A percentile compares a stretch with the other conserved stretches of the same genome.
Conservation (phyloP, 2,329 filamentous ascomycete genomes). For the Arthrobotrys conoides region DNA sequence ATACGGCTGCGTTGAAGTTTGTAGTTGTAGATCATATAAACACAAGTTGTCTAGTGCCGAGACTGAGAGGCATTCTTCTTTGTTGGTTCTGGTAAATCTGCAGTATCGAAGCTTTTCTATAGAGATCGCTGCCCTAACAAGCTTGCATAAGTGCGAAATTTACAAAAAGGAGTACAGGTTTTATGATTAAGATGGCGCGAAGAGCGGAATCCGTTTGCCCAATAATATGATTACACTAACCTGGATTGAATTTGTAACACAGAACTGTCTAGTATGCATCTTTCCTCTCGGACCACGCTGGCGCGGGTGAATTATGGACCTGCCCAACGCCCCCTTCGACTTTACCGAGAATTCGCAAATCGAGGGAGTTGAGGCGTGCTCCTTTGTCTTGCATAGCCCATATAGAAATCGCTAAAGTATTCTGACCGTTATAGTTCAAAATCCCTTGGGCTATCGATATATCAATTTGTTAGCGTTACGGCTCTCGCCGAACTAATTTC, state of each 20-base stretch:
- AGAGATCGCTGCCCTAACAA: too few relatives aligned
- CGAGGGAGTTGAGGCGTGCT: conserved; percentile 73
- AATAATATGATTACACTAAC: too few relatives aligned
- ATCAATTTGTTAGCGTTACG: background rate
- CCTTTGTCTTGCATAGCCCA: conserved; percentile 76
- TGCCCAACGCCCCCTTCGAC: conserved; percentile 71
- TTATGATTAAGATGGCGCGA: background rate
- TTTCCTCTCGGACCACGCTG: conserved; percentile 38
- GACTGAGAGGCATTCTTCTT: too few relatives aligned
- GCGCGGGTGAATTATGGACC: conserved; percentile 66
- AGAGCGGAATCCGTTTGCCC: too few relatives aligned
- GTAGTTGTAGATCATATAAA: background rate
- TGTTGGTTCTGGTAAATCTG: too few relatives aligned
- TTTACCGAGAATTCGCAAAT: conserved; percentile 70
- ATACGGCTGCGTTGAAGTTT: background rate
- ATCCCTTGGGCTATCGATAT: conserved; percentile 66
- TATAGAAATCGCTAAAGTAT: conserved; percentile 77
- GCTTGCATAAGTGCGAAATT: too few relatives aligned
- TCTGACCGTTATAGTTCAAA: conserved; percentile 78
- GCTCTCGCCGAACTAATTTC: background rate
- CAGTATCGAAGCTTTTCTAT: too few relatives aligned
- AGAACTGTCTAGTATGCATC: conserved; percentile 31
- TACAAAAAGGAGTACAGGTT: too few relatives aligned
- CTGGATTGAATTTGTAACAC: background rate
- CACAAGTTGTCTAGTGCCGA: too few relatives aligned